These are phyloP conservation scores for Isabelozyma heimii DNA, from an alignment of 805 yeast species.

Conservation along the genomic window DNA sequence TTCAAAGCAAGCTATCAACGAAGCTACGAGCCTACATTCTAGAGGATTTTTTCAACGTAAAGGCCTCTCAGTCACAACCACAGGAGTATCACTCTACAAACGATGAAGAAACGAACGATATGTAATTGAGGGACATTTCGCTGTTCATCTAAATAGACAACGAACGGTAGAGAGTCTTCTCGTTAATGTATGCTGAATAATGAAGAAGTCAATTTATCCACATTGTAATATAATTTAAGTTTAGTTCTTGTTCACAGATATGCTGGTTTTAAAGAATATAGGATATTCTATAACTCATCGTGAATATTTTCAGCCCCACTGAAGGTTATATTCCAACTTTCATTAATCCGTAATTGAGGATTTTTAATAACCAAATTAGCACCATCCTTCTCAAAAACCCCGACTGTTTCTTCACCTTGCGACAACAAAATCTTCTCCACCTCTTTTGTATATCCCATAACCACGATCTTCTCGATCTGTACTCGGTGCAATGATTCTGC, in stretches of 20 bases:
- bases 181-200: too few species aligned
- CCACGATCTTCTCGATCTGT: conserved; percentile 53
- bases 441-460: conserved; percentile 36
- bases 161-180: too few species aligned
- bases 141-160: background rate
- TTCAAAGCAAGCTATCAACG: conserved; percentile 18
- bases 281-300: conserved; percentile 20
- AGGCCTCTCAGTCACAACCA: background rate
- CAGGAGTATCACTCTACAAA: background rate
- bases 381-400: conserved; percentile 6
- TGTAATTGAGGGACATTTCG: background rate
- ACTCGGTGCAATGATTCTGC: conserved; percentile 26
- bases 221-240: too few species aligned
- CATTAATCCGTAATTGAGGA: conserved; percentile 47
- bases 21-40: conserved; percentile 14
- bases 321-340: conserved; percentile 46
- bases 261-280: too few species aligned
- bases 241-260: too few species aligned
- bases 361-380: conserved; percentile 37
- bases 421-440: conserved; percentile 21
- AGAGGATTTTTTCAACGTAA: conserved; percentile 6
- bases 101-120: background rate
- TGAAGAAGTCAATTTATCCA: too few species aligned
- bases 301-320: conserved; percentile 10
- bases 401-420: conserved; percentile 32